phyloP scores from a whole-genome alignment of 2,329 filamentous ascomycete genomes.

The Xylariaceae sp. region DNA sequence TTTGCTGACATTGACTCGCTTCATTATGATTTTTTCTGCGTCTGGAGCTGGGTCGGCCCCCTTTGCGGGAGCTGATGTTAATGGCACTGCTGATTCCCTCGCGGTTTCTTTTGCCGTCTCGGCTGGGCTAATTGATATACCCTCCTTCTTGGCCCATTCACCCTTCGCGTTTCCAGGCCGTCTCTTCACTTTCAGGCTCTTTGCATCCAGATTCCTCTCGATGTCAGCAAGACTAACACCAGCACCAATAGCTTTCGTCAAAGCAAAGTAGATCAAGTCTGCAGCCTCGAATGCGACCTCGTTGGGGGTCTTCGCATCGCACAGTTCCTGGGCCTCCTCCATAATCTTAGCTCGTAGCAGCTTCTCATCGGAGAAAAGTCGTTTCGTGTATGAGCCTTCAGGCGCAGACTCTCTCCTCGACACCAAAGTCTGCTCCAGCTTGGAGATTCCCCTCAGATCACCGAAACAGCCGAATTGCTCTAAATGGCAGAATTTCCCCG shows the following conservation, averaged over 20 bases:
- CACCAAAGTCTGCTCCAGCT: slow-evolving; percentile 81
- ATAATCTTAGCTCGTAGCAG: slow-evolving; percentile 93
- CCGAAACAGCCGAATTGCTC: slow-evolving; percentile 93
- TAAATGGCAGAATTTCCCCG: slow-evolving; percentile 90
- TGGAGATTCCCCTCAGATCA: slow-evolving; percentile 74
- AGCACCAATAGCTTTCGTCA: slow-evolving; percentile 82
- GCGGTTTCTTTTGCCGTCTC: slow-evolving; percentile 35
- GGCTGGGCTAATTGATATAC: slow-evolving; percentile 47
- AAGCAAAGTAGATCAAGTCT: slow-evolving; percentile 91
- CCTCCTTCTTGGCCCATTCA: slow-evolving; percentile 83
- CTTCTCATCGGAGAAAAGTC: slow-evolving; percentile 88
- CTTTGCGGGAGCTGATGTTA: slow-evolving; percentile 36
- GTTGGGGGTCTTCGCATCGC: slow-evolving; percentile 75
- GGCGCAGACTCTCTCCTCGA: slow-evolving; percentile 81
- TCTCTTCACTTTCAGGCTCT: slow-evolving; percentile 92
- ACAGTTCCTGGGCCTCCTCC: slow-evolving; percentile 95
- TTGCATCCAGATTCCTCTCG: slow-evolving; percentile 87
- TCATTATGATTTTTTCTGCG: slow-evolving; percentile 71
- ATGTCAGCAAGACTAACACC: slow-evolving; percentile 87
- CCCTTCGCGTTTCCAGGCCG: slow-evolving; percentile 92
- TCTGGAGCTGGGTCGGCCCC: slow-evolving; percentile 39
- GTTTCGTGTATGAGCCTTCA: slow-evolving; percentile 86
- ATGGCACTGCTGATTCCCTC: slow-evolving; percentile 33
- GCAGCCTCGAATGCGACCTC: slow-evolving; percentile 93
- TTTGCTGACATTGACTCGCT: slow-evolving; percentile 67